Evolutionary conservation across 768 basidiomycete genomes (phyloP).

Genomic region (Tremella fuciformis): DNA sequence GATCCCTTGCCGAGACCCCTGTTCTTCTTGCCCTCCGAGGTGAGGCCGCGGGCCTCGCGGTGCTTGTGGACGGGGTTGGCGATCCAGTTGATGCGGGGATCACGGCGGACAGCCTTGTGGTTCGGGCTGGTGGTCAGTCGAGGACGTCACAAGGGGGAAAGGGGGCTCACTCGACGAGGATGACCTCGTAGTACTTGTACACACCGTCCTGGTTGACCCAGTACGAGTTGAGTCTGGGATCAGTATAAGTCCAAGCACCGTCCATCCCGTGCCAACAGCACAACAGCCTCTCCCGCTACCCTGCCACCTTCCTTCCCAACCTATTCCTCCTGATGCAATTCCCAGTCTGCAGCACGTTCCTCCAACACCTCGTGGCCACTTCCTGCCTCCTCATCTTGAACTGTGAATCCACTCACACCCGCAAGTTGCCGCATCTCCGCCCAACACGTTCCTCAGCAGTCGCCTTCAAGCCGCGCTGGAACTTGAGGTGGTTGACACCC

Average conservation of each 20-base stretch:
- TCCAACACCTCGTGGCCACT: not conserved
- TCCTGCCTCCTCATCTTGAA: not conserved
- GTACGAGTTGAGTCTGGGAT: conserved; percentile 64
- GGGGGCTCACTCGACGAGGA: conserved; percentile 83
- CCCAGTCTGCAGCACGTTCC: too few relatives aligned
- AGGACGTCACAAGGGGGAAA: not conserved
- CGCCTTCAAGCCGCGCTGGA: conserved; percentile 85
- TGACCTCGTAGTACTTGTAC: conserved; percentile 99
- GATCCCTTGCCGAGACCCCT: conserved; percentile 95
- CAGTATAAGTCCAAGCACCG: conserved; percentile 14
- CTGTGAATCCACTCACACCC: conserved; percentile 59
- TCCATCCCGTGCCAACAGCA: not conserved
- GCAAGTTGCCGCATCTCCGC: conserved; percentile 88
- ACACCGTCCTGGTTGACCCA: conserved; percentile 99
- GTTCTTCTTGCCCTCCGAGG: conserved; percentile 95
- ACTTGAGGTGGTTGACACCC: conserved; percentile 97
- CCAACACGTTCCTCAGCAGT: conserved; percentile 98
- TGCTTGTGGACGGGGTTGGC: conserved; percentile 97
- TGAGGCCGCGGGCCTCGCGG: conserved; percentile 95
- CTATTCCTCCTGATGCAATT: not conserved
- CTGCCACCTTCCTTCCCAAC: not conserved
- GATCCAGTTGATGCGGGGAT: conserved; percentile 99
- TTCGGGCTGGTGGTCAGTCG: conserved; percentile 41
- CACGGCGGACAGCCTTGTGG: conserved; percentile 73
- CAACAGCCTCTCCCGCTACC: not conserved